Evolutionary conservation across 176 grass and related monocot species (phyloP).

Genomic region (Zoysia pacifica): DNA sequence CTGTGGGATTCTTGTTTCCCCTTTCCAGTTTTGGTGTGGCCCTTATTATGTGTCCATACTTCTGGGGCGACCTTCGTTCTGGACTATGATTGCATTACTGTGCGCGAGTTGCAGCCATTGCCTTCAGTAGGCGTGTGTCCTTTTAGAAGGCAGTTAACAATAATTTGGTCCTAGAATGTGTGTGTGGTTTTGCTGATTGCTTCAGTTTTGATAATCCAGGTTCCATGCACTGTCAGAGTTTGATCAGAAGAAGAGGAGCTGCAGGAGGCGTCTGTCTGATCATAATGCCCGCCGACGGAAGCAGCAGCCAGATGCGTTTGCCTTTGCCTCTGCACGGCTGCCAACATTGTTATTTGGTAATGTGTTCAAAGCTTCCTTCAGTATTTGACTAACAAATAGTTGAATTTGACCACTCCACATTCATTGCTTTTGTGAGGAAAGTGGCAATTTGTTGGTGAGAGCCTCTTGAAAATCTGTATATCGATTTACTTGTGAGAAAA

Average conservation of each 20-base stretch:
- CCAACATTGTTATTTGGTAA: constrained; percentile 63
- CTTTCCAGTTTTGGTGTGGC: constrained; percentile 47
- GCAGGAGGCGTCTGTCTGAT: constrained; percentile 74
- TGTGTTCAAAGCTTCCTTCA: not conserved
- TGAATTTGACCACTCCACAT: not conserved
- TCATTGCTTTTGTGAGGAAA: not conserved
- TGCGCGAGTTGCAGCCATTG: constrained; percentile 11
- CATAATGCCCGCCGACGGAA: constrained; percentile 82
- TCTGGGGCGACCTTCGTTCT: constrained; percentile 28
- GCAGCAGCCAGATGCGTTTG: constrained; percentile 50
- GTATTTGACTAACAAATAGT: not conserved
- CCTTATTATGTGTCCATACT: constrained; percentile 27
- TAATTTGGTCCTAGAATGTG: not conserved
- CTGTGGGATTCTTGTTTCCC: constrained; percentile 35
- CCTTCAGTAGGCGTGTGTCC: not conserved
- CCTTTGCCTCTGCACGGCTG: constrained; percentile 50
- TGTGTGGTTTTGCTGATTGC: constrained; percentile 31
- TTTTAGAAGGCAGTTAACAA: constrained; percentile 3
- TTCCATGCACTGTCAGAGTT: constrained; percentile 76
- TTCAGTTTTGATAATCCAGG: constrained; percentile 52
- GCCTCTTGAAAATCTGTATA: not conserved
- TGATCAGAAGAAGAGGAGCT: constrained; percentile 84
- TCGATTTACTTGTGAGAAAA: not conserved
- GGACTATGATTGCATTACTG: constrained; percentile 32
- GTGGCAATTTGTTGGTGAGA: not conserved